phyloP scores from a whole-genome alignment of 148 eudicot genomes.

The Linanthus parryae region DNA sequence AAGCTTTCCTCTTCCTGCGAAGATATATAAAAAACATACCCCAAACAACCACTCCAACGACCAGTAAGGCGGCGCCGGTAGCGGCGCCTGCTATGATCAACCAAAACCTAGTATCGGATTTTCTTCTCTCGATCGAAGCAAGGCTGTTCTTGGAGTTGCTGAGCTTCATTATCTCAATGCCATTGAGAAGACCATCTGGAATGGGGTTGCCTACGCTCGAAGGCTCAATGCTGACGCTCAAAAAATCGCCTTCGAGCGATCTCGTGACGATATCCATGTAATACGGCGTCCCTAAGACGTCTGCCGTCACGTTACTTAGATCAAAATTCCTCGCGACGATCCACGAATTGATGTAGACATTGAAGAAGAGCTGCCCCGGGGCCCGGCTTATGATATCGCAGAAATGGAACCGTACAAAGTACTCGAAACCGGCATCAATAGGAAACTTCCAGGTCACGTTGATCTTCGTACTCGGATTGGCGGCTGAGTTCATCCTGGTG shows the following conservation, averaged over 20 bases:
- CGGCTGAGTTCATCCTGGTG: slow-evolving; percentile 29
- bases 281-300: slow-evolving; percentile 34
- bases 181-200: slow-evolving; percentile 63
- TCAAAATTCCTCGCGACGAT: slow-evolving; percentile 37
- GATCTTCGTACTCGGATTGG: slow-evolving; percentile 21
- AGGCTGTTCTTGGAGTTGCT: slow-evolving; percentile 42
- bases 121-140: slow-evolving; percentile 21
- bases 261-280: slow-evolving; percentile 37
- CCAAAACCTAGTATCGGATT: slow-evolving; percentile 26
- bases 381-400: slow-evolving; percentile 38
- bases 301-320: slow-evolving; percentile 37
- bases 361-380: slow-evolving; percentile 24
- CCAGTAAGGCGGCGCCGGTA: slow-evolving; percentile 25
- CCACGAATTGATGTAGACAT: slow-evolving; percentile 51
- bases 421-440: slow-evolving; percentile 52
- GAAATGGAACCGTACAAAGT: slow-evolving; percentile 54
- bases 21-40: slow-evolving; percentile 19
- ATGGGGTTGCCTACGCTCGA: slow-evolving; percentile 17
- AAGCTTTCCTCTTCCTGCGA: slow-evolving; percentile 25
- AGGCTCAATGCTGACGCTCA: slow-evolving; percentile 51
- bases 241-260: slow-evolving; percentile 10
- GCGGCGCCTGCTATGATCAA: slow-evolving; percentile 25
- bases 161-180: slow-evolving; percentile 65
- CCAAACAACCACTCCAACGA: slow-evolving; percentile 19
- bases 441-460: slow-evolving; percentile 54